Conservation (phyloP, 331 rosid species). For the Pyrus hybrid region DNA sequence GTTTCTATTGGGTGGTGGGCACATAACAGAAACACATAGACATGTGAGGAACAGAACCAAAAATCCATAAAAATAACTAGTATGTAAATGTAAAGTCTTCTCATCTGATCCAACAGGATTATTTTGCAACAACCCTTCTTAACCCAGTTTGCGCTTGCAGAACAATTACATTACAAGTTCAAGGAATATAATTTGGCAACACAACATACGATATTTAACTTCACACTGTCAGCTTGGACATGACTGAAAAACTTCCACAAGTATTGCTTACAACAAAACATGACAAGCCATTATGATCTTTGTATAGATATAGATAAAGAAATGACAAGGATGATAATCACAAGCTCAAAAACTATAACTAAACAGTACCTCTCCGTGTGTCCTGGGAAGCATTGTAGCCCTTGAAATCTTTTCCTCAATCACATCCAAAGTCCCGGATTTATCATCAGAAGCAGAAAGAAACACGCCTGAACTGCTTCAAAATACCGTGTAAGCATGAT, state of each 20-base stretch:
- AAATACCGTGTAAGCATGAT: slow-evolving; percentile 8
- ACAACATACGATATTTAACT: not conserved
- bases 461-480: slow-evolving; percentile 74
- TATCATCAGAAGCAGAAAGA: slow-evolving; percentile 58
- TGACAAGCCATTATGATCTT: not conserved
- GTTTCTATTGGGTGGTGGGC: not conserved
- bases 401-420: slow-evolving; percentile 85
- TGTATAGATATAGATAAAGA: not conserved
- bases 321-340: not conserved
- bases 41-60: not conserved
- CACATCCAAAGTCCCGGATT: slow-evolving; percentile 50
- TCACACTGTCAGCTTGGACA: not conserved
- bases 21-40: not conserved
- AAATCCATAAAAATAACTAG: no score
- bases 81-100: no score
- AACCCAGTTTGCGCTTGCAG: not conserved
- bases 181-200: not conserved
- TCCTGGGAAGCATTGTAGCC: slow-evolving; percentile 77
- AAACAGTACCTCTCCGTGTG: slow-evolving; percentile 68
- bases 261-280: not conserved
- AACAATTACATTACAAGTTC: not conserved
- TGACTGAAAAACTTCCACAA: not conserved
- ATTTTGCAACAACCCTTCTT: not conserved
- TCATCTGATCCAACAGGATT: not conserved
- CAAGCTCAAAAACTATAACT: not conserved